Evolutionary conservation across 257 asterid species (phyloP), one percentile per base, ranked within the genome.

Genomic region (Mentha longifolia): DNA sequence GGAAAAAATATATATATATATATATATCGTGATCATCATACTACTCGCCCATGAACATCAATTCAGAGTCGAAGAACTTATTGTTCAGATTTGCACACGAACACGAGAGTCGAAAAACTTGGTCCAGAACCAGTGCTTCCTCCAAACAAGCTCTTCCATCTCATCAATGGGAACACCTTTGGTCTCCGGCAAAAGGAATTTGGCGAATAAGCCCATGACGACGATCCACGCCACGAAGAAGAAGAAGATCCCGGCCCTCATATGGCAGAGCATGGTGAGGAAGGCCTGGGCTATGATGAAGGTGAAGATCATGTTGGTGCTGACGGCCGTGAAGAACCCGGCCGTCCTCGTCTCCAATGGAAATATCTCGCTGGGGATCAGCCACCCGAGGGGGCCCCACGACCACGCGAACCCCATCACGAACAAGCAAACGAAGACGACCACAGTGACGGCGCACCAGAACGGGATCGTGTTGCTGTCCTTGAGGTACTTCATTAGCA

Each of bases 351-450:
- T 77, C 61, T 85, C 88, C 22, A 85, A 10, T 0, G 88, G 87
- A 76, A 64, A 85, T 2, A 84, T 85, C 65, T 85, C 90, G 37
- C 90, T 85, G 0, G 90, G 84, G 9, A 85, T 83, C 39, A 85
- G 9, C 91, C 91, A 85, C 0, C 91, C 86, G 3, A 83, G 47
- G 3, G 91, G 91, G 6, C 91, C 88, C 91, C 91, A n/a, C n/a
- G n/a, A n/a, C n/a, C n/a, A n/a, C n/a, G n/a, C n/a, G n/a, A n/a
- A n/a, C 5, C 77, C 81, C 17, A 76, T 16, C 12, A 85, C 88
- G 65, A 76, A 83, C 1, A 76, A 4, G 68, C 86, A 76, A 25
- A 85, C 42, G 6, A 79, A 2, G 0, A 65, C 6, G 22, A 74
- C 1, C 67, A 79, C 77, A 0, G 10, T 9, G 1, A 6, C 6